phyloP scores from a whole-genome alignment of 345 rosid species.

The Geranium rotundifolium region DNA sequence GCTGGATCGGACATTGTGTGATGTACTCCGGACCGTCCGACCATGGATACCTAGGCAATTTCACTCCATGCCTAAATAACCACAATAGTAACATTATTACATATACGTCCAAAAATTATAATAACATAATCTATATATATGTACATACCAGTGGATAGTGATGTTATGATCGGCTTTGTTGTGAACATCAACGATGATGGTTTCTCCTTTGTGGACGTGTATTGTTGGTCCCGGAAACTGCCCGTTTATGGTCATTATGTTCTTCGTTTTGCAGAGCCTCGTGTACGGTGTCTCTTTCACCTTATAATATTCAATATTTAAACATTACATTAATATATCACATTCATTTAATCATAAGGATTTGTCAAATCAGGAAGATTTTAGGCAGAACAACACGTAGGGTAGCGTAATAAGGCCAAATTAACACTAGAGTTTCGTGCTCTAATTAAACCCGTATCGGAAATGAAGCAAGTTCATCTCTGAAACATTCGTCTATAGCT shows the following conservation, averaged over 20 bases:
- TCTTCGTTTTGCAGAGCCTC: constrained; percentile 26
- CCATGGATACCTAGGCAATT: constrained; percentile 29
- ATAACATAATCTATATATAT: not conserved
- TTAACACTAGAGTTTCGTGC: too few relatives aligned
- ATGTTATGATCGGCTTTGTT: constrained; percentile 18
- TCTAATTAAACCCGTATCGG: too few relatives aligned
- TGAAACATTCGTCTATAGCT: too few relatives aligned
- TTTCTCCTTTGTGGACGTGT: constrained; percentile 14
- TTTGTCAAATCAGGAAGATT: too few relatives aligned
- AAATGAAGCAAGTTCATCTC: too few relatives aligned
- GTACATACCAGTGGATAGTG: constrained; percentile 26
- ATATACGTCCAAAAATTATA: not conserved
- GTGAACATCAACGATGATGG: constrained; percentile 17
- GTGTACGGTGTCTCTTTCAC: constrained; percentile 17
- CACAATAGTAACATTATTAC: not conserved
- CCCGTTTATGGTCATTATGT: constrained; percentile 21
- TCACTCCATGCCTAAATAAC: constrained; percentile 39
- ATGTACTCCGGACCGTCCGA: constrained; percentile 33
- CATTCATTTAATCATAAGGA: too few relatives aligned
- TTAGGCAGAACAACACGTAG: too few relatives aligned
- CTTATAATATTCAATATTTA: too few relatives aligned
- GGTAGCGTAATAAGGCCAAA: too few relatives aligned
- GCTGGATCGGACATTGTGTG: constrained; percentile 31
- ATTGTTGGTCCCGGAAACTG: constrained; percentile 25
- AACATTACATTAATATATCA: too few relatives aligned